phyloP scores from a whole-genome alignment of 2,329 filamentous ascomycete genomes.

The Aspergillus ibericus region DNA sequence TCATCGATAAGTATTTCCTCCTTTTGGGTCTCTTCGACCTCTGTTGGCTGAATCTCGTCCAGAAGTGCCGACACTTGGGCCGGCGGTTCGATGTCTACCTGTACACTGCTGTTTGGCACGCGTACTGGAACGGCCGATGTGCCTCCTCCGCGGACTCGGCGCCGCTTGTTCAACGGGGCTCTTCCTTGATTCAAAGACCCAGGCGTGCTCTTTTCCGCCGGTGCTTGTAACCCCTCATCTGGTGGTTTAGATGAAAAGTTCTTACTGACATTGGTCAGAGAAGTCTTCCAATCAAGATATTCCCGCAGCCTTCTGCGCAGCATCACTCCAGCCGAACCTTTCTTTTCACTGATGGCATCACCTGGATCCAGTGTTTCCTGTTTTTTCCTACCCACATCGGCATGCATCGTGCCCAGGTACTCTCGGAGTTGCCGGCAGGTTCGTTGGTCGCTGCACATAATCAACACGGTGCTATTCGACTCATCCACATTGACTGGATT shows the following conservation, averaged over 20 bases:
- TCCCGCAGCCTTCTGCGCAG: constrained; percentile 83
- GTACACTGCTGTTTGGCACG: constrained; percentile 70
- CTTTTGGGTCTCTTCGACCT: constrained; percentile 73
- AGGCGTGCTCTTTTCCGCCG: constrained; percentile 23
- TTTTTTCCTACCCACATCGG: constrained; percentile 50
- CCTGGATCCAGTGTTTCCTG: constrained; percentile 49
- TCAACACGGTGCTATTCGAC: constrained; percentile 86
- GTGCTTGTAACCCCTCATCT: constrained; percentile 22
- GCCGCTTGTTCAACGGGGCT: constrained; percentile 79
- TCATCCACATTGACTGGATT: constrained; percentile 75
- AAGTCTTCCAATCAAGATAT: constrained; percentile 87
- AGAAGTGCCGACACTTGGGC: constrained; percentile 79
- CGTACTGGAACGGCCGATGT: constrained; percentile 59
- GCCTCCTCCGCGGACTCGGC: constrained; percentile 79
- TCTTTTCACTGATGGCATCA: constrained; percentile 56
- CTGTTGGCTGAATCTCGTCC: constrained; percentile 78
- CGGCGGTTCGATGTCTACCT: constrained; percentile 74
- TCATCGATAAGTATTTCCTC: constrained; percentile 69
- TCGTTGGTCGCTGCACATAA: constrained; percentile 89
- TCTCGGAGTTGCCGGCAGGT: constrained; percentile 88
- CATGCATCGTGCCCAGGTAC: constrained; percentile 87
- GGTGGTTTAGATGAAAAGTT: constrained; percentile 37
- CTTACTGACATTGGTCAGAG: constrained; percentile 78
- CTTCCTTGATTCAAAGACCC: constrained; percentile 47
- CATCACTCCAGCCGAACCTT: constrained; percentile 78